A percentile compares a stretch with the other conserved stretches of the same genome.
These are phyloP conservation scores for Neonectria ditissima DNA, from an alignment of 2,329 filamentous ascomycete species.

Conservation along the genomic window DNA sequence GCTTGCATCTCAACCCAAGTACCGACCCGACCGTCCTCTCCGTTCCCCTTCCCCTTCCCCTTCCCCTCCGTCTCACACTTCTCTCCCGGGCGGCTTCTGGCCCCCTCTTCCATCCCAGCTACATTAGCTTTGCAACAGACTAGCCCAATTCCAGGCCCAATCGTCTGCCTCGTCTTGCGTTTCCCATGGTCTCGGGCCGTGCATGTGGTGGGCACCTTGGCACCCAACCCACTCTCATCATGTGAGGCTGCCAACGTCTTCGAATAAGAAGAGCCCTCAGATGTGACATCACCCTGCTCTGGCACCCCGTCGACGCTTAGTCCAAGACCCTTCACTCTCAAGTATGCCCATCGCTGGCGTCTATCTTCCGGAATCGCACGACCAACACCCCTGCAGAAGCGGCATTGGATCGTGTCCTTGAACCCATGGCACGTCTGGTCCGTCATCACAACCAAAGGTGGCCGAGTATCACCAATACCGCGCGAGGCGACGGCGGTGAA, in stretches of 20 bases:
- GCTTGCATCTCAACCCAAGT: conserved; percentile 4
- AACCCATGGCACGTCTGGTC: conserved; percentile 5
- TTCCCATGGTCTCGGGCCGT: conserved; percentile 15
- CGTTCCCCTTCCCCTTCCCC: background rate
- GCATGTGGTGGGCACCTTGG: conserved; percentile 11
- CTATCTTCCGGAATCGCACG: conserved; percentile 24
- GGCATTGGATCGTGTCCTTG: conserved; percentile 22
- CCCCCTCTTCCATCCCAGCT: conserved; percentile 2
- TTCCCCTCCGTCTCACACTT: conserved; percentile 5
- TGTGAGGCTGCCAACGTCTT: conserved; percentile 18
- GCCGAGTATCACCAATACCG: conserved; percentile 10
- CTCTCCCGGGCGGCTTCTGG: background rate
- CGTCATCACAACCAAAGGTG: conserved; percentile 8
- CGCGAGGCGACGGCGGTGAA: conserved; percentile 13
- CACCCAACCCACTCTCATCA: conserved; percentile 16
- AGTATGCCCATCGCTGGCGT: conserved; percentile 20
- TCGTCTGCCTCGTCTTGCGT: conserved; percentile 6
- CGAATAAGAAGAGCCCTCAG: conserved; percentile 18
- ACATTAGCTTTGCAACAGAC: conserved; percentile 6
- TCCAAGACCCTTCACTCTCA: conserved; percentile 12
- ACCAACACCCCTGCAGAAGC: conserved; percentile 14
- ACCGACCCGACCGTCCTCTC: background rate
- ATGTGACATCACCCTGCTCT: conserved; percentile 24
- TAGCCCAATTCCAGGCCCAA: conserved; percentile 11
- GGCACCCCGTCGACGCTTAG: background rate